phyloP scores from a whole-genome alignment of 257 asterid species.

The Rhazya stricta region DNA sequence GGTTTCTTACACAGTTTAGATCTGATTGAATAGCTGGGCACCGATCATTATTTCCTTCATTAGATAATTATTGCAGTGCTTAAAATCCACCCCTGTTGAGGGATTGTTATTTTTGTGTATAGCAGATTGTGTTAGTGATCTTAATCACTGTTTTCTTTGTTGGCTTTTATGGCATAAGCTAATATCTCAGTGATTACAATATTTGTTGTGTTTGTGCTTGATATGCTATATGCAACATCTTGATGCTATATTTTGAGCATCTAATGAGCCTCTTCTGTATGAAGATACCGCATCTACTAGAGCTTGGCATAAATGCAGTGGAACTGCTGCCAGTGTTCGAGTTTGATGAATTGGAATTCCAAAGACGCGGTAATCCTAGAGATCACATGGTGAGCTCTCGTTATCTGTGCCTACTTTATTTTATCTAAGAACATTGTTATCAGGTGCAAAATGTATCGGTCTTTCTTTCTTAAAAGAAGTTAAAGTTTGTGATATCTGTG shows the following conservation, averaged over 20 bases:
- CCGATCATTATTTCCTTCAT: background rate
- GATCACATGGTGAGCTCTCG: constrained; percentile 76
- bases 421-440: background rate
- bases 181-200: background rate
- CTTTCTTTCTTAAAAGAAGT: background rate
- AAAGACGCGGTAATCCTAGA: constrained; percentile 84
- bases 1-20: background rate
- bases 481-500: background rate
- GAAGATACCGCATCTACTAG: constrained; percentile 93
- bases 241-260: constrained; percentile 17
- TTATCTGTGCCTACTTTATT: background rate
- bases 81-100: background rate
- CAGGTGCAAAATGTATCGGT: background rate
- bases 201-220: background rate
- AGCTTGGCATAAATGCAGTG: constrained; percentile 91
- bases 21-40: background rate
- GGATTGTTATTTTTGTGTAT: background rate
- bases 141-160: background rate
- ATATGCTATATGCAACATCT: background rate
- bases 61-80: background rate
- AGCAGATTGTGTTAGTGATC: background rate
- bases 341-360: constrained; percentile 93
- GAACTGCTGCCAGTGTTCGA: constrained; percentile 90
- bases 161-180: background rate
- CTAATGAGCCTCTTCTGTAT: constrained; percentile 25